Base-by-base conservation (phyloP, 768 basidiomycete species). In the Neoboletus brunneissimus region DNA sequence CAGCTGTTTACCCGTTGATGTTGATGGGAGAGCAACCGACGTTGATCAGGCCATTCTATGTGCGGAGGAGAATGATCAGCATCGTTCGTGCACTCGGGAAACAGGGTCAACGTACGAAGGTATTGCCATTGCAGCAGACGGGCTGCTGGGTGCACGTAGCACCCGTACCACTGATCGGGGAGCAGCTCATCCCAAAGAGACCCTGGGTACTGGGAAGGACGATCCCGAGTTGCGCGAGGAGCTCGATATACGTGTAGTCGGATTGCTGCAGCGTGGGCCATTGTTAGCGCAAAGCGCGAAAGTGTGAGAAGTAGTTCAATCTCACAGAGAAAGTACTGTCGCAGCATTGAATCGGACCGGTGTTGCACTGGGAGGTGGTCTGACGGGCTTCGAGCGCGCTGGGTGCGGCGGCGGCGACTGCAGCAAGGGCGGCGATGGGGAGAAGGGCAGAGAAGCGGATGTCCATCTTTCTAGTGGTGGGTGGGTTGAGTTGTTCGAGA, bases 331-430 rank as follows among this genome's bases (percentile, higher is more conserved):
- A 18, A 20, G 45, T 49, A 5, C 20, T 48, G 23, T 11, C 11
- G 38, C 61, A 62, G 38, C 61, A 62, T n/a, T 52, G 50, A 1
- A 48, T 38, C n/a, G 37, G 6, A 18, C 37, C 37, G 8, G 37
- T 38, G 37, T 38, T 38, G 37, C 37, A 38, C n/a, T 38, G 18
- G n/a, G 18, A 9, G 18, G 37, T 12, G 32, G 12, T 20, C 11
- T 2, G 53, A 16, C 44, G 56, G 5, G 23, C 57, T n/a, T 27
- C 29, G 35, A 62, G 35, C 13, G 1, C 47, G 15, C 5, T 50
- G 1, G 56, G 61, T 23, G 53, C 61, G 10, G 51, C 63, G 1
- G 45, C 42, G 2, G 4, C 63, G 11, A 41, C 45, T 12, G 38
- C 53, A 40, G 20, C 38, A 3, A 34, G 32, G 5, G 32, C 32